phyloP scores from a whole-genome alignment of 2,329 filamentous ascomycete genomes.

The Gremmenia infestans region DNA sequence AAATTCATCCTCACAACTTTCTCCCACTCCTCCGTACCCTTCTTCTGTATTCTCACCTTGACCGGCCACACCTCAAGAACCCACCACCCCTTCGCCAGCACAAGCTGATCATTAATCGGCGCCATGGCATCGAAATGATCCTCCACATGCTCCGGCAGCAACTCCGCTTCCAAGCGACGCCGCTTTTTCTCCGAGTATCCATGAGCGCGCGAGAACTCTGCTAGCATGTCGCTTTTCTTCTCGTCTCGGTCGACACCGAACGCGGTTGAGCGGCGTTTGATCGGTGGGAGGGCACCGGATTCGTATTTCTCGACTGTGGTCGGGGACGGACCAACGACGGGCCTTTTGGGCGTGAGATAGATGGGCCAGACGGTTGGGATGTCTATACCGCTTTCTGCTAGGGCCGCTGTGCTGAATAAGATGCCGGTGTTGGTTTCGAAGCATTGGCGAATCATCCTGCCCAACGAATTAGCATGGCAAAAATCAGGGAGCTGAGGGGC shows the following conservation, averaged over 20 bases:
- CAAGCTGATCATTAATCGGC: slow-evolving; percentile 38
- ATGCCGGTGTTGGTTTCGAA: slow-evolving; percentile 44
- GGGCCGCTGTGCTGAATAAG: slow-evolving; percentile 35
- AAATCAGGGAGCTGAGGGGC: too few relatives aligned
- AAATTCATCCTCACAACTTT: slow-evolving; percentile 36
- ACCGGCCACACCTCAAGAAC: slow-evolving; percentile 40
- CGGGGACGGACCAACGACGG: slow-evolving; percentile 33
- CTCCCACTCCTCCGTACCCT: slow-evolving; percentile 32
- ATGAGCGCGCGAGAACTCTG: background rate
- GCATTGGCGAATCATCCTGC: slow-evolving; percentile 41
- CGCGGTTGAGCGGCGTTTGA: slow-evolving; percentile 29
- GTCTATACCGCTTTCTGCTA: slow-evolving; percentile 39
- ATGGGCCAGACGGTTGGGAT: slow-evolving; percentile 37
- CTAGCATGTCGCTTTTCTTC: slow-evolving; percentile 19
- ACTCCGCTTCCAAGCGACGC: slow-evolving; percentile 11
- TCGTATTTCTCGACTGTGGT: slow-evolving; percentile 34
- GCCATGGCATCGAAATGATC: slow-evolving; percentile 39
- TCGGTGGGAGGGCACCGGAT: slow-evolving; percentile 29
- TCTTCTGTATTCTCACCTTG: slow-evolving; percentile 34
- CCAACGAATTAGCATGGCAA: too few relatives aligned
- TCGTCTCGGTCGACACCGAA: slow-evolving; percentile 24
- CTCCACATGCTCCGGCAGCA: slow-evolving; percentile 38
- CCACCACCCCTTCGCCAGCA: slow-evolving; percentile 38
- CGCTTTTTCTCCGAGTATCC: slow-evolving; percentile 1
- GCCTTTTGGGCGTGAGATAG: slow-evolving; percentile 31